These are phyloP conservation scores for Porcisia hertigi DNA, from an alignment of 208 protist genomes.

Conservation along the genomic window DNA sequence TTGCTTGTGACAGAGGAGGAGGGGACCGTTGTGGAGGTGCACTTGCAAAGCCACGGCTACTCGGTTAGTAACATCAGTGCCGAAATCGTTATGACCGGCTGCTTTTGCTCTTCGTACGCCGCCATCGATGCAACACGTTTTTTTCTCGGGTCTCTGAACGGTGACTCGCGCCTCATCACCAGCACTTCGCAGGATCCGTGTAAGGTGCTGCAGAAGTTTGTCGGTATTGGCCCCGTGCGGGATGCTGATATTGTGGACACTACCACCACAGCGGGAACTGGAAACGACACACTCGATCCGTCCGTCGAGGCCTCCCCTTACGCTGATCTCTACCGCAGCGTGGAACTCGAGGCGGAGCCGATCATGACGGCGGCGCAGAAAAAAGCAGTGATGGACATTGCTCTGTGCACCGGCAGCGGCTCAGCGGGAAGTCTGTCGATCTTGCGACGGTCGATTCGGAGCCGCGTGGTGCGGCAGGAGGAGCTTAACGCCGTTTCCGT, in stretches of 20 bases:
- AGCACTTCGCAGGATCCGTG: constrained; percentile 25
- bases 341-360: constrained; percentile 63
- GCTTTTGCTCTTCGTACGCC: constrained; percentile 36
- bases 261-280: constrained; percentile 6
- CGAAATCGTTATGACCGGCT: constrained; percentile 59
- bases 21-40: constrained; percentile 65
- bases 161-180: constrained; percentile 61
- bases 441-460: constrained; percentile 68
- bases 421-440: constrained; percentile 56
- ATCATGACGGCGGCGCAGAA: constrained; percentile 29
- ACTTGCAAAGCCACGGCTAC: constrained; percentile 50
- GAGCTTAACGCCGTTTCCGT: constrained; percentile 75
- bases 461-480: constrained; percentile 56
- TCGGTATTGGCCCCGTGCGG: constrained; percentile 48
- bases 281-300: constrained; percentile 25
- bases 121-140: constrained; percentile 24
- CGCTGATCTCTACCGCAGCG: constrained; percentile 60
- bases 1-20: constrained; percentile 75
- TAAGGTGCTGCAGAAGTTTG: constrained; percentile 49
- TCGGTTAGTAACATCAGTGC: constrained; percentile 44
- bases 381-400: constrained; percentile 65
- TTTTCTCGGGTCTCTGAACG: constrained; percentile 63
- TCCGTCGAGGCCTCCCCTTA: constrained; percentile 71
- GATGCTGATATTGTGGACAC: constrained; percentile 68
- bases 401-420: constrained; percentile 56